These are phyloP conservation scores for Auricularia sp. DNA, from an alignment of 768 basidiomycete species.

Conservation along the genomic window DNA sequence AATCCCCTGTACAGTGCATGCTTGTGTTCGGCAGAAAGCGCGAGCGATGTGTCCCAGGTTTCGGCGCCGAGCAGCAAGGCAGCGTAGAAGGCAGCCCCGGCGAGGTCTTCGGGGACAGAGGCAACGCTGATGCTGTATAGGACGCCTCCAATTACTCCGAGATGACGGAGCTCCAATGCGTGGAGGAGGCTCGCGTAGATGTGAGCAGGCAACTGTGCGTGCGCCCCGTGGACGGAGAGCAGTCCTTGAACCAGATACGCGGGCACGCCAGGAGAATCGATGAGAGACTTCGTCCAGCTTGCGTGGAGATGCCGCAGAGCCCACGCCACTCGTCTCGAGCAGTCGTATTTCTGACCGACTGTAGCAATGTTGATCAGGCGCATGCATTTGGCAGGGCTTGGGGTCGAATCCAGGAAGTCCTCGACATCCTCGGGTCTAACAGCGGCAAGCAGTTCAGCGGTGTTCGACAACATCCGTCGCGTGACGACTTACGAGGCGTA, in stretches of 20 bases:
- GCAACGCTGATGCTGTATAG: background rate
- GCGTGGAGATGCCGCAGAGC: background rate
- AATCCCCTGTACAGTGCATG: background rate
- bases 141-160: background rate
- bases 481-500: background rate
- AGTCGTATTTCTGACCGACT: background rate
- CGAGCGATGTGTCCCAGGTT: background rate
- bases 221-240: background rate
- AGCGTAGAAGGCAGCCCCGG: background rate
- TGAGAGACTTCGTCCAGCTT: background rate
- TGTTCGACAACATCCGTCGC: too few species aligned
- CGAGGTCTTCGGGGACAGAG: background rate
- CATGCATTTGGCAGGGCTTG: background rate
- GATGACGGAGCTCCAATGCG: background rate
- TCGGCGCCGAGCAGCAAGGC: background rate
- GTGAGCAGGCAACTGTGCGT: background rate
- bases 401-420: background rate
- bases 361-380: background rate
- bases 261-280: background rate
- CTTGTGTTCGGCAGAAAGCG: background rate
- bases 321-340: background rate
- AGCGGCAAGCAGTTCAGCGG: too few species aligned
- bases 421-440: background rate
- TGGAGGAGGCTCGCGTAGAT: background rate
- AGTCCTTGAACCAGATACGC: background rate